Evolutionary conservation across 306 rosid species (phyloP), one percentile per base, ranked within the genome.

Genomic region (Inga leiocalycina): DNA sequence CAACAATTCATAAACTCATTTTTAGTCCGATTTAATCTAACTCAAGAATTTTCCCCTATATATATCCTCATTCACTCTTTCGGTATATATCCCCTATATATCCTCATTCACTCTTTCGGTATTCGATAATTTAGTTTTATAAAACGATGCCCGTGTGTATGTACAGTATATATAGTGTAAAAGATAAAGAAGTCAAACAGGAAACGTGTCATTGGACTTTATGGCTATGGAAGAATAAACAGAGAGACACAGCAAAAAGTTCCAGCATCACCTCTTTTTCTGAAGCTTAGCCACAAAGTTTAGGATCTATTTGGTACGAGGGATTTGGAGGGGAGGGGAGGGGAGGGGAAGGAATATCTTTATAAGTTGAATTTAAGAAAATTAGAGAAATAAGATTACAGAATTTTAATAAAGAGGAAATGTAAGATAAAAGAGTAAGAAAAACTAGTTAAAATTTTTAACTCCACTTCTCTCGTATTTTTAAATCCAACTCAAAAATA

Each of bases 171-270:
- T 30, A 32, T 68, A 43, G 64, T 11, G 70, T 66, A 70, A 41
- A 16, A 79, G 3, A 41, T 64, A 59, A 34, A 27, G 13, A 81
- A 80, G 67, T 79, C 78, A 64, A 22, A 34, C 13, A 77, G 69
- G 86, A 48, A 72, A 10, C 34, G 48, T 24, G 35, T 65, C 71
- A 14, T 65, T 5, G 41, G 70, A 37, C 66, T 68, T 59, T 65
- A 74, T 51, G 79, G 85, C 83, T 14, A 67, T 87, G 83, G 74
- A 83, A 74, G 88, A 89, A 89, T 79, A 79, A 82, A 10, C 37
- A 71, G 61, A 44, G 81, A 68, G 77, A 52, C 83, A 76, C 5
- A 56, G 64, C 35, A 48, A 70, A 81, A 80, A 85, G 79, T 85
- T 80, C 13, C 49, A 66, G 86, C 82, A 64, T 77, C 59, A 68